A percentile compares a stretch with the other conserved stretches of the same genome.
Conservation (phyloP, 495 filamentous ascomycete species). For the Astrothelium macrocarpum region DNA sequence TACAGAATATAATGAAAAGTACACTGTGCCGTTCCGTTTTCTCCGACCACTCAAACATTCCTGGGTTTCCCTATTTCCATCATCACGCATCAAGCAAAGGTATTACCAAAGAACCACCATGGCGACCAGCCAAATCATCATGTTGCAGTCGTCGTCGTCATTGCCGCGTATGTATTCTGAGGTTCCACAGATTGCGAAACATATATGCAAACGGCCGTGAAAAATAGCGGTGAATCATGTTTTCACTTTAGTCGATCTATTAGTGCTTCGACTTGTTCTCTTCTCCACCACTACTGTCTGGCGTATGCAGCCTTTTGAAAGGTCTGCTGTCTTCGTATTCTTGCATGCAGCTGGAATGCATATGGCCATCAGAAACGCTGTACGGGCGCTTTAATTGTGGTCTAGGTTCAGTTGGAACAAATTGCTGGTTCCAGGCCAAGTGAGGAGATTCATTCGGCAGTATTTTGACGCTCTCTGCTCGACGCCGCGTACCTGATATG, state of each 20-base stretch:
- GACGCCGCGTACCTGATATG: not conserved
- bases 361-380: not conserved
- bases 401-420: not conserved
- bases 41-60: not conserved
- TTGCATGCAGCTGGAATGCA: not conserved
- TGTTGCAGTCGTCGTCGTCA: not conserved
- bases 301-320: not conserved
- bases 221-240: not conserved
- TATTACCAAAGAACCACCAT: no score
- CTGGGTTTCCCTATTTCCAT: not conserved
- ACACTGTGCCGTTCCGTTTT: not conserved
- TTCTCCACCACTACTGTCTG: slow-evolving; percentile 4
- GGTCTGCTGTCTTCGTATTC: slow-evolving; percentile 1
- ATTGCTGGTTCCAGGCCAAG: not conserved
- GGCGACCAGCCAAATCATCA: not conserved
- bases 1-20: not conserved
- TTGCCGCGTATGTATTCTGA: not conserved
- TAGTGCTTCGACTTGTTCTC: not conserved
- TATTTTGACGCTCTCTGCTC: not conserved
- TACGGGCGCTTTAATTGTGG: not conserved
- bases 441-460: not conserved
- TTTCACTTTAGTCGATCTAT: not conserved
- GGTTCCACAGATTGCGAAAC: not conserved
- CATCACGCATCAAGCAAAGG: not conserved
- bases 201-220: not conserved